Evolutionary conservation across 768 basidiomycete genomes (phyloP).

Genomic region (Punctularia strigosozonata): DNA sequence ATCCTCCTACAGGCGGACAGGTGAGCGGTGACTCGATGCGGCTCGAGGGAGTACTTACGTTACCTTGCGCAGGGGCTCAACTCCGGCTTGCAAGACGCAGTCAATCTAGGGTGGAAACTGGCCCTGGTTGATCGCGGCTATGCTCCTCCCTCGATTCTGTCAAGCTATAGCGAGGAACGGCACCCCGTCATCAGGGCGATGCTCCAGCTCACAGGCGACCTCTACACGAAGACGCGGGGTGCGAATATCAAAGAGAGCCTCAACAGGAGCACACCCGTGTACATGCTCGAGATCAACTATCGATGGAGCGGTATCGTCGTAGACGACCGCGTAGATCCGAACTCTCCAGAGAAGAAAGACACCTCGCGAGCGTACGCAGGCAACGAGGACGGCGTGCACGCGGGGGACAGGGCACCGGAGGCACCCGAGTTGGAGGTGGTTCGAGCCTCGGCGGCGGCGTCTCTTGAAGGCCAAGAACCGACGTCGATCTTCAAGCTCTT

Average conservation of each 20-base stretch:
- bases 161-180: conserved; percentile 7
- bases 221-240: background rate
- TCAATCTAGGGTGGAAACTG: conserved; percentile 25
- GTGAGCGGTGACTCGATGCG: background rate
- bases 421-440: background rate
- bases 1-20: conserved; percentile 9
- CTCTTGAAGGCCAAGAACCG: background rate
- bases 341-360: background rate
- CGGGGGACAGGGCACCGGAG: background rate
- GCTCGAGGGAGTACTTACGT: background rate
- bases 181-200: conserved; percentile 7
- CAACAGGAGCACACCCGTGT: background rate
- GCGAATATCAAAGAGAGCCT: background rate
- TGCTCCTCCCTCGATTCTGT: conserved; percentile 4
- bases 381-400: background rate
- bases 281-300: background rate
- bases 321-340: background rate
- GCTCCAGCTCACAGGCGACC: conserved; percentile 1
- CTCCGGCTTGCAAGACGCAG: conserved; percentile 11
- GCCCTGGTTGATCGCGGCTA: conserved; percentile 12
- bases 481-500: conserved; percentile 14
- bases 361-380: background rate
- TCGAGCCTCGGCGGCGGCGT: background rate
- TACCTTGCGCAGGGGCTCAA: conserved; percentile 8
- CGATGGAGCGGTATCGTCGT: background rate